These are phyloP conservation scores for Aspergillus felis DNA, from an alignment of 2,329 filamentous ascomycete species.

Conservation along the genomic window DNA sequence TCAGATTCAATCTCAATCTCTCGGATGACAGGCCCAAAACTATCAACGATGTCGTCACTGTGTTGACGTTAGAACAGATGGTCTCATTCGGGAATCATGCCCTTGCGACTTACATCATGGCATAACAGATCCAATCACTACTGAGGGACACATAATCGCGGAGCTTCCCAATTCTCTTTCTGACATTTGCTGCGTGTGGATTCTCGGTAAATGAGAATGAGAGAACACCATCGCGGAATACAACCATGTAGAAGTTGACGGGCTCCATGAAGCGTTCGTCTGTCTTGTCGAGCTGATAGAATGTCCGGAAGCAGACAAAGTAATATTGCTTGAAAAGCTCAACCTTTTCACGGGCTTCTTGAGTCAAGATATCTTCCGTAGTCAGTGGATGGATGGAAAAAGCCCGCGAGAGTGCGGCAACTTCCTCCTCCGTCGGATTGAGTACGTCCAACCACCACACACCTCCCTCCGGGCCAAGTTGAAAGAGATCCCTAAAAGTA, in stretches of 20 bases:
- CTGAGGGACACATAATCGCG: conserved; percentile 94
- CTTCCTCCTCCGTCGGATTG: conserved; percentile 83
- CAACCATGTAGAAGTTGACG: conserved; percentile 93
- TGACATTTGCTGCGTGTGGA: conserved; percentile 80
- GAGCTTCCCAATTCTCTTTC: conserved; percentile 84
- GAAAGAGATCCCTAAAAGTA: conserved; percentile 83
- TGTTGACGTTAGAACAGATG: conserved; percentile 5
- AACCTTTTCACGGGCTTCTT: conserved; percentile 96
- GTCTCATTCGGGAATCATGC: conserved; percentile 21
- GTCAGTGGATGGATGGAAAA: conserved; percentile 96
- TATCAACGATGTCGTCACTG: conserved; percentile 94
- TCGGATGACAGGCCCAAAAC: conserved; percentile 83
- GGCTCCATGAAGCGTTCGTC: conserved; percentile 84
- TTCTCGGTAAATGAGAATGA: conserved; percentile 93
- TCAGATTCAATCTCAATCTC: conserved; percentile 87
- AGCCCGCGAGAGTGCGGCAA: conserved; percentile 82
- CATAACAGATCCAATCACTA: conserved; percentile 98
- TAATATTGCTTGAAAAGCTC: conserved; percentile 97
- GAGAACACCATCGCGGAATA: conserved; percentile 90
- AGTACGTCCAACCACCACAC: conserved; percentile 99
- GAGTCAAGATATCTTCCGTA: conserved; percentile 90
- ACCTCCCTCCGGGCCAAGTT: conserved; percentile 64
- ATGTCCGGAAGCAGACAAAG: conserved; percentile 95
- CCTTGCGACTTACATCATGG: conserved; percentile 69
- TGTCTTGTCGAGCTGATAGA: conserved; percentile 75